phyloP scores from a whole-genome alignment of 2,329 filamentous ascomycete genomes.

The Plectosphaerella cucumerina region DNA sequence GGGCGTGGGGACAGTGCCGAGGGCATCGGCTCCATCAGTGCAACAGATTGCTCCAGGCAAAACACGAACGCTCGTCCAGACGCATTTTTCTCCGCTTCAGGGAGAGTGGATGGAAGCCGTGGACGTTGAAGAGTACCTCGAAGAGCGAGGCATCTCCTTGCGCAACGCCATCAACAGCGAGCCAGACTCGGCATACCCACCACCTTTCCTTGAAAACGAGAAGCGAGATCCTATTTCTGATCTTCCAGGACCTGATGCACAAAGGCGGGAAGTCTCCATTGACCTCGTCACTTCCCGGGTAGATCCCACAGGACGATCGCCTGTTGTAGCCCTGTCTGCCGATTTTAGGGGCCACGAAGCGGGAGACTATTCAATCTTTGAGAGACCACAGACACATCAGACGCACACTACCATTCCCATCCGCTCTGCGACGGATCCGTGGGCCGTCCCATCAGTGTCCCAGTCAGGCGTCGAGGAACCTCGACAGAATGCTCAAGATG shows the following conservation, averaged over 20 bases:
- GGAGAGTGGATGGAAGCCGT: background rate
- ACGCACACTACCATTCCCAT: background rate
- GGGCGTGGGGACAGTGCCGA: background rate
- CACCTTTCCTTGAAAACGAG: too few species aligned
- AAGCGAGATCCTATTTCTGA: too few species aligned
- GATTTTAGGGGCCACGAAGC: background rate
- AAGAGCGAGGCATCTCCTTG: background rate
- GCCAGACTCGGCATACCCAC: background rate
- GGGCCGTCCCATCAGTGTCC: background rate
- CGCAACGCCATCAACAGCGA: background rate
- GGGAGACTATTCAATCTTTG: background rate
- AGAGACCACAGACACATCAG: background rate
- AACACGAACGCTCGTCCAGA: background rate
- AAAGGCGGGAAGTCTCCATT: too few species aligned
- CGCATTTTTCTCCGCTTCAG: background rate
- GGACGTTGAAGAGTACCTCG: conserved; percentile 1
- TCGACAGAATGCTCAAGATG: background rate
- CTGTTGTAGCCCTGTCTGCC: background rate
- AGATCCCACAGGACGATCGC: background rate
- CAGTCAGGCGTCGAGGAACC: background rate
- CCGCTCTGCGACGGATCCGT: background rate
- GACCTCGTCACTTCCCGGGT: background rate
- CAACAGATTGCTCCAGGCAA: background rate
- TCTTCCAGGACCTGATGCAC: too few species aligned
- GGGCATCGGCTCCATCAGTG: background rate